Evolutionary conservation across 371 early-diverging fungal species (phyloP).

Genomic region (Rhizopus sp.): DNA sequence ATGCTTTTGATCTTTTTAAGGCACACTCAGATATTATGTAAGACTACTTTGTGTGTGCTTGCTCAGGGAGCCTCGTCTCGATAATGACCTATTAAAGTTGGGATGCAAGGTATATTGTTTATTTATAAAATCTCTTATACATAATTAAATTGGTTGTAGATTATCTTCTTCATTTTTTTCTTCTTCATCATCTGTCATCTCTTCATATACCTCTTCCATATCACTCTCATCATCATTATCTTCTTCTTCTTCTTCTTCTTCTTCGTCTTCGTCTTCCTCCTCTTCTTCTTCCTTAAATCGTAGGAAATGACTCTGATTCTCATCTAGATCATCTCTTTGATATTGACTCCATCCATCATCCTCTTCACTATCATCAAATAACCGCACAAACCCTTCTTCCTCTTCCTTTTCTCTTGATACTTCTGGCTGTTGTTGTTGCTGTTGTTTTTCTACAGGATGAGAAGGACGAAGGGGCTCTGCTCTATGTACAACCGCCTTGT

Average conservation of each 20-base stretch:
- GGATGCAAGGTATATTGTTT: neutral
- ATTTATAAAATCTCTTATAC: neutral
- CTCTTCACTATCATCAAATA: slow-evolving; percentile 47
- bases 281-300: slow-evolving; percentile 1
- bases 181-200: slow-evolving; percentile 13
- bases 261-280: slow-evolving; percentile 9
- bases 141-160: neutral
- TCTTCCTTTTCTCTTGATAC: slow-evolving; percentile 21
- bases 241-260: slow-evolving; percentile 9
- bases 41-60: too few relatives aligned
- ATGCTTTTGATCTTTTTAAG: too few relatives aligned
- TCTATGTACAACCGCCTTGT: slow-evolving; percentile 10
- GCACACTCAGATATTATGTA: too few relatives aligned
- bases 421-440: slow-evolving; percentile 6
- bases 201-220: slow-evolving; percentile 19
- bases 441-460: neutral
- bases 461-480: slow-evolving; percentile 9
- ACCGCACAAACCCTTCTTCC: slow-evolving; percentile 44
- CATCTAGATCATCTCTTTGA: slow-evolving; percentile 10
- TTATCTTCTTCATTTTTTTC: neutral
- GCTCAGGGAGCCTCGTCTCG: too few relatives aligned
- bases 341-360: slow-evolving; percentile 40
- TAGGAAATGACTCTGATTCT: slow-evolving; percentile 4
- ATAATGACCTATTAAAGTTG: too few relatives aligned
- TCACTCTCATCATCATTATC: slow-evolving; percentile 11